These are phyloP conservation scores for Hanseniaspora pseudoguilliermondii DNA, from an alignment of 805 yeast genomes.

Conservation along the genomic window DNA sequence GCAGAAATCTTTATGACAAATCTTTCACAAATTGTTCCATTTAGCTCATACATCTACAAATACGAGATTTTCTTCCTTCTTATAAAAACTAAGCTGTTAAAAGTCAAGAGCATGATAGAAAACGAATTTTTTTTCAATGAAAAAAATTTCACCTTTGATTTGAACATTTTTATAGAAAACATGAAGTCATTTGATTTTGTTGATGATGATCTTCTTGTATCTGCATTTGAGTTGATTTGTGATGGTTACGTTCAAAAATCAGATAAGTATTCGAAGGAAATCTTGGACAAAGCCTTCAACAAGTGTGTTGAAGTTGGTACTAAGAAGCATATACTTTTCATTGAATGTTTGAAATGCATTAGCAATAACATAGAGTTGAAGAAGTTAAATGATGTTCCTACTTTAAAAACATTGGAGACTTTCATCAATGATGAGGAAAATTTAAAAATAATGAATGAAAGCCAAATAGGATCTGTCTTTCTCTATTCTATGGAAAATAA, in stretches of 20 bases:
- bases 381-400: constrained; percentile 7
- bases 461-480: background rate
- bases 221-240: background rate
- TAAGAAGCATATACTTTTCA: background rate
- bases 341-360: background rate
- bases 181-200: background rate
- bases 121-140: constrained; percentile 5
- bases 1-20: background rate
- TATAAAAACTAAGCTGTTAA: background rate
- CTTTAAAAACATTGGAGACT: background rate
- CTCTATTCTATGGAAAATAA: background rate
- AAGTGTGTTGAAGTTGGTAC: background rate
- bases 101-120: background rate
- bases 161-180: constrained; percentile 4
- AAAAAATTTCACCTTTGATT: background rate
- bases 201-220: background rate
- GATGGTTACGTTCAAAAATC: constrained; percentile 1
- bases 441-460: background rate
- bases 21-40: background rate
- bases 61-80: background rate
- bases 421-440: background rate
- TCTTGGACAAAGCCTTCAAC: constrained; percentile 1
- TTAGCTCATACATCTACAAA: background rate
- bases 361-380: constrained; percentile 1
- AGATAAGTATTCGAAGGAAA: background rate